A percentile compares a stretch with the other conserved stretches of the same genome.
These are phyloP conservation scores for Aphanomyces invadans DNA, from an alignment of 352 stramenopile genomes.

Conservation along the genomic window DNA sequence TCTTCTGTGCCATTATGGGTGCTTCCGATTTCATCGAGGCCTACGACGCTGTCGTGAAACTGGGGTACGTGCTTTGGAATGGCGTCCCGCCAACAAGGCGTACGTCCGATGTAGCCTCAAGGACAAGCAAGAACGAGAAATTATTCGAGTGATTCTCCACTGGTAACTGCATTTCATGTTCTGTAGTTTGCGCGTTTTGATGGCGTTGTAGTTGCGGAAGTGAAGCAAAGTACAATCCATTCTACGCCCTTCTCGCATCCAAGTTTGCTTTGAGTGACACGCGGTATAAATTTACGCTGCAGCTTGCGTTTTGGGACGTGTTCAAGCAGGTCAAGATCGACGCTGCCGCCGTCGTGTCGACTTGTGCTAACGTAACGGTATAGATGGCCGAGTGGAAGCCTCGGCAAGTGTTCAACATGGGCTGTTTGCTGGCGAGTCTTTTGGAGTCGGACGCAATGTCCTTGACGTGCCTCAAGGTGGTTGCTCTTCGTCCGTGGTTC, in stretches of 20 bases:
- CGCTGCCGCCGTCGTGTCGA: background rate
- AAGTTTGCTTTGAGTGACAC: slow-evolving; percentile 92
- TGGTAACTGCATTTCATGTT: slow-evolving; percentile 73
- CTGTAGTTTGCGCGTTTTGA: no score
- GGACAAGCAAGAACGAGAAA: slow-evolving; percentile 89
- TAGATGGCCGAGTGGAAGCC: slow-evolving; percentile 60
- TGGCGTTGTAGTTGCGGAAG: slow-evolving; percentile 43
- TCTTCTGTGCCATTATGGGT: slow-evolving; percentile 97
- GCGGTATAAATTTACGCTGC: slow-evolving; percentile 94
- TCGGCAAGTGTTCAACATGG: slow-evolving; percentile 86
- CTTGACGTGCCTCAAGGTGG: slow-evolving; percentile 29
- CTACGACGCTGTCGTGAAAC: slow-evolving; percentile 90
- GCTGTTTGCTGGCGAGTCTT: slow-evolving; percentile 78
- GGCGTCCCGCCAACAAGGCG: background rate
- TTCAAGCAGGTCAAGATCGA: slow-evolving; percentile 85
- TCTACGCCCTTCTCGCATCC: slow-evolving; percentile 89
- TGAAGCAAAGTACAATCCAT: slow-evolving; percentile 91
- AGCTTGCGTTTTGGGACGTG: slow-evolving; percentile 95
- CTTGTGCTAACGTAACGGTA: slow-evolving; percentile 24
- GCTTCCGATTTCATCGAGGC: slow-evolving; percentile 92
- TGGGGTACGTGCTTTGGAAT: slow-evolving; percentile 30
- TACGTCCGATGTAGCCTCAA: slow-evolving; percentile 44
- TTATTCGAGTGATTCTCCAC: slow-evolving; percentile 92
- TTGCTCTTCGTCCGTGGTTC: no score
- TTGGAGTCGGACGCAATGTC: slow-evolving; percentile 30